Conservation (phyloP, 495 filamentous ascomycete genomes). For the Hypoxylon trugodes region DNA sequence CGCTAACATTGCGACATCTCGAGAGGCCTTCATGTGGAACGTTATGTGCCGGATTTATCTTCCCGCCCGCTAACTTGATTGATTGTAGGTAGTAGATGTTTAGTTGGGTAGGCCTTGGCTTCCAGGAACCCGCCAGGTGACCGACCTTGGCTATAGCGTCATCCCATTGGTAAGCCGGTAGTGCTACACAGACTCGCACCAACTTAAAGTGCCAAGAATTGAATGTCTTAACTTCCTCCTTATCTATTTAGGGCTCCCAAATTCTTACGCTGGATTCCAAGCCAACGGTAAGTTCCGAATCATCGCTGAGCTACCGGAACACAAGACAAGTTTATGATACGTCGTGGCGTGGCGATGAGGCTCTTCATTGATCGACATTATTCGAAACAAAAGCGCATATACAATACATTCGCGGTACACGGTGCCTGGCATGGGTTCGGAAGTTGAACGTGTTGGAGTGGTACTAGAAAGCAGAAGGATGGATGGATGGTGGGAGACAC, state of each 20-base stretch:
- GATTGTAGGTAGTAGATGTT: no score
- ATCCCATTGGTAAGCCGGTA: not conserved
- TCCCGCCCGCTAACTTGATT: not conserved
- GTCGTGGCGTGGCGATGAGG: constrained; percentile 19
- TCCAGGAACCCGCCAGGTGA: not conserved
- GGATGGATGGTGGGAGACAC: not conserved
- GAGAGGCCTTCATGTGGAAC: no score
- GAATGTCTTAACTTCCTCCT: no score
- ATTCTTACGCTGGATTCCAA: not conserved
- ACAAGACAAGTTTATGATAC: constrained; percentile 4
- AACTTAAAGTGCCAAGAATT: not conserved
- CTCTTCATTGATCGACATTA: constrained; percentile 24
- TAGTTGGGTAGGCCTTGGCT: no score
- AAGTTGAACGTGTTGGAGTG: not conserved
- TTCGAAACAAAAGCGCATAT: constrained; percentile 6
- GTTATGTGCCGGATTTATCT: not conserved
- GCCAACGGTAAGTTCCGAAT: not conserved
- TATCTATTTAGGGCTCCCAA: no score
- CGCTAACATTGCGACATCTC: no score
- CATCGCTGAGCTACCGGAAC: constrained; percentile 3
- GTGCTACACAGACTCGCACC: not conserved
- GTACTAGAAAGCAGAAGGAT: constrained; percentile 1
- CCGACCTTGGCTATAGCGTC: not conserved
- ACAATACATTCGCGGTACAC: not conserved
- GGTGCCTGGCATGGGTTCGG: constrained; percentile 25